Evolutionary conservation across 805 yeast genomes (phyloP).

Genomic region (Hanseniaspora nectarophila): DNA sequence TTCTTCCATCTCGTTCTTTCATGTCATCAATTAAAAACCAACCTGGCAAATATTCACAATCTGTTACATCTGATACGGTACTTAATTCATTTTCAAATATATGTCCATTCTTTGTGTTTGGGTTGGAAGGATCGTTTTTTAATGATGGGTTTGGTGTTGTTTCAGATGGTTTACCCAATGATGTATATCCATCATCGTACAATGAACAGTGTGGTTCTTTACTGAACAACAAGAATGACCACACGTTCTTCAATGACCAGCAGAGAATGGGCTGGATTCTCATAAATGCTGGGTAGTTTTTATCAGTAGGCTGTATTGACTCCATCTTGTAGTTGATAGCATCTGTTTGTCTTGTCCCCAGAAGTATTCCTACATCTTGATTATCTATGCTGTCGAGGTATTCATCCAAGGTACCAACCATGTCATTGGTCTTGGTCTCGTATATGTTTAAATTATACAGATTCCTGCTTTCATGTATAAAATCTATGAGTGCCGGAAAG

Average conservation of each 20-base stretch:
- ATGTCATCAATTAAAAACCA: constrained; percentile 27
- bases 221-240: constrained; percentile 62
- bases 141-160: constrained; percentile 65
- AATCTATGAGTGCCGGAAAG: constrained; percentile 57
- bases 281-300: constrained; percentile 80
- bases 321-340: constrained; percentile 51
- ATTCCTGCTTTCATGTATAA: constrained; percentile 44
- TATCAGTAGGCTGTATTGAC: constrained; percentile 61
- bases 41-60: constrained; percentile 23
- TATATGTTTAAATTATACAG: constrained; percentile 44
- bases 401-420: background rate
- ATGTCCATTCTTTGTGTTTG: constrained; percentile 15
- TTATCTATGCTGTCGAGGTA: background rate
- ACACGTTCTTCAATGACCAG: constrained; percentile 74
- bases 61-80: background rate
- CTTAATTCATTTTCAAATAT: constrained; percentile 16
- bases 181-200: constrained; percentile 78
- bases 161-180: constrained; percentile 65
- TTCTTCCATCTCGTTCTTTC: constrained; percentile 28
- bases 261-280: constrained; percentile 80
- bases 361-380: constrained; percentile 57
- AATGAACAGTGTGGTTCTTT: constrained; percentile 58
- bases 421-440: constrained; percentile 18
- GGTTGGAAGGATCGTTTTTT: constrained; percentile 16
- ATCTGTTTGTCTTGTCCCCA: constrained; percentile 80